Conservation (phyloP, 2,329 filamentous ascomycete genomes). For the Talaromyces sp. region DNA sequence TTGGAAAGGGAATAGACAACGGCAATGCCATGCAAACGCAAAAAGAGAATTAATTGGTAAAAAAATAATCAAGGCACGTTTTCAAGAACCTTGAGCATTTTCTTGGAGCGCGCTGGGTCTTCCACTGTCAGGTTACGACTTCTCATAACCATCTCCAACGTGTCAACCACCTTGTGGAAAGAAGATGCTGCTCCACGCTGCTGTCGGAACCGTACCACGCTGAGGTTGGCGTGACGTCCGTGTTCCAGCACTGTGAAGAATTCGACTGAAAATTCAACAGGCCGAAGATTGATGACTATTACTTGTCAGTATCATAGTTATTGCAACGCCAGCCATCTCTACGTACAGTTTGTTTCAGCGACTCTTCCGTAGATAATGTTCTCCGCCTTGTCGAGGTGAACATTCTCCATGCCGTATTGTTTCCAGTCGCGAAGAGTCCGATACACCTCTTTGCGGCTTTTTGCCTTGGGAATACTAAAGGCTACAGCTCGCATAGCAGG, state of each 20-base stretch:
- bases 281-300: constrained; percentile 71
- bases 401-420: constrained; percentile 71
- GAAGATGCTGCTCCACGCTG: constrained; percentile 87
- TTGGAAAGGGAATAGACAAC: background rate
- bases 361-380: constrained; percentile 77
- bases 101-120: constrained; percentile 60
- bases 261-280: constrained; percentile 81
- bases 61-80: background rate
- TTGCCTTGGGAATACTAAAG: constrained; percentile 64
- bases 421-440: constrained; percentile 73
- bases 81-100: constrained; percentile 51
- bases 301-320: constrained; percentile 13
- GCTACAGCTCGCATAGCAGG: constrained; percentile 71
- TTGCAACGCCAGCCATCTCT: background rate
- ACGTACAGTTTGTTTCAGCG: constrained; percentile 69
- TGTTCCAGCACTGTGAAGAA: constrained; percentile 87
- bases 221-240: constrained; percentile 67
- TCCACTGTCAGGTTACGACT: constrained; percentile 61
- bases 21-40: background rate
- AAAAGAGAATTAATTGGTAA: background rate
- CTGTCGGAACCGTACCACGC: constrained; percentile 79
- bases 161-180: constrained; percentile 76
- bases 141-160: constrained; percentile 63
- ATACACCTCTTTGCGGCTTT: constrained; percentile 70
- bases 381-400: constrained; percentile 70